Base-by-base conservation (phyloP, 2,329 filamentous ascomycete species). In the Diaporthe vexans region DNA sequence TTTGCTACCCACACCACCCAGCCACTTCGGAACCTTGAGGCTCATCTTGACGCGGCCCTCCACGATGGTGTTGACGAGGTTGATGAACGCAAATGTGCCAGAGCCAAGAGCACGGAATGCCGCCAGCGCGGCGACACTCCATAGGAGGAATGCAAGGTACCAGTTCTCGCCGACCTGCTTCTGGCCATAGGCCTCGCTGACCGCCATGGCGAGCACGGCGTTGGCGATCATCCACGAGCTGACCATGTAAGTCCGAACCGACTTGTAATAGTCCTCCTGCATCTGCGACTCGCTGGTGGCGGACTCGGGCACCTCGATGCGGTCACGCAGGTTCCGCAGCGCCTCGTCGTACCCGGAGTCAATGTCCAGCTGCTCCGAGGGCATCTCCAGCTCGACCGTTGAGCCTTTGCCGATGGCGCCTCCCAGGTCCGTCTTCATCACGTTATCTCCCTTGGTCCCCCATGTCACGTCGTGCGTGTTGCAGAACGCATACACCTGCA, bases 381-480 rank as follows among this genome's bases (percentile, higher is more conserved):
- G 97, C 95, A 99, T 99, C 81, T 99, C 97, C 8, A 99, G 89
- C 83, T 98, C 95, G 79, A 99, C 97, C 0, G 93, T 94, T 74
- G 92, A 90, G 63, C 88, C 94, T 77, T 94, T 92, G 67, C 92
- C 92, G 9, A 94, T 91, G 17, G 97, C 97, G 8, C 94, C 92
- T 73, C 97, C 97, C 0, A 99, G 91, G 81, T 99, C 97, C 10
- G 94, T 98, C 83, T 94, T 93, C 79, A 97, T 93, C 48, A 97
- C 92, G 83, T 99, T 99, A 88, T 99, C 97, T 73, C 97, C 97
- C 85, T 99, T 99, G 59, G 97, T 99, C 58, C 97, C 97, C 97
- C 97, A 99, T 0, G 95, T 97, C 26, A 99, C 95, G 82, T 99
- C 97, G 89, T 99, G 97, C 0, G 96, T 97, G 86, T 99, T 99